Evolutionary conservation across 2,329 filamentous ascomycete genomes (phyloP), one percentile per base, ranked within the genome.

Genomic region (Xylogone sp.): DNA sequence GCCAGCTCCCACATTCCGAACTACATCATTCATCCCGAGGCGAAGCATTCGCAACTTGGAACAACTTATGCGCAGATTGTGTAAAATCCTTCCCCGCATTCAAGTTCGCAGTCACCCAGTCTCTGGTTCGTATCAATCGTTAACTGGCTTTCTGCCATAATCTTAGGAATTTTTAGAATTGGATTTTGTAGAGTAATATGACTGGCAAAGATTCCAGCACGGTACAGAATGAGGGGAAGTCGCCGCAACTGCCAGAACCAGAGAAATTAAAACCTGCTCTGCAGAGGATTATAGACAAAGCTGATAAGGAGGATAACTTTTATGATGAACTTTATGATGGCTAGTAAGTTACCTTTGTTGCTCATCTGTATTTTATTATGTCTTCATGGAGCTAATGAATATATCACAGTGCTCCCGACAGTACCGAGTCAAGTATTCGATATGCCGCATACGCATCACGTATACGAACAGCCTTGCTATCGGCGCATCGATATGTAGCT

Each of bases 391-490:
- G 53, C 42, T 18, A 19, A 42, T 21, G 46, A 34, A 53, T 48
- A 55, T 51, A 42, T 52, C 53, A 53, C 65, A 89, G 86, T 63
- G 82, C 79, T 13, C 79, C 84, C 51, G 87, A 95, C 62, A 88
- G 90, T 4, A 97, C 90, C 53, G 90, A 97, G 50, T 88, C 84
- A 60, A 86, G 84, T 60, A 75, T 96, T 64, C 88, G 94, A 64
- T 99, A 97, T 72, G 93, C 92, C 52, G 94, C 88, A 60, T 99
- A 99, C 72, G 90, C 90, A 45, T 84, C 86, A 54, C 86, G 94
- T 46, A 74, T 94, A 56, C 85, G 90, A 55, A 96, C 92, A 7
- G 88, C 97, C 59, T 83, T 99, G 64, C 76, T 92, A 60, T 90
- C 88, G 16, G 92, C 92, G 3, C 94, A 97, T 65, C 86, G 94